These are phyloP conservation scores for Aureobasidium sp. DNA, from an alignment of 2,329 filamentous ascomycete species.

Conservation along the genomic window DNA sequence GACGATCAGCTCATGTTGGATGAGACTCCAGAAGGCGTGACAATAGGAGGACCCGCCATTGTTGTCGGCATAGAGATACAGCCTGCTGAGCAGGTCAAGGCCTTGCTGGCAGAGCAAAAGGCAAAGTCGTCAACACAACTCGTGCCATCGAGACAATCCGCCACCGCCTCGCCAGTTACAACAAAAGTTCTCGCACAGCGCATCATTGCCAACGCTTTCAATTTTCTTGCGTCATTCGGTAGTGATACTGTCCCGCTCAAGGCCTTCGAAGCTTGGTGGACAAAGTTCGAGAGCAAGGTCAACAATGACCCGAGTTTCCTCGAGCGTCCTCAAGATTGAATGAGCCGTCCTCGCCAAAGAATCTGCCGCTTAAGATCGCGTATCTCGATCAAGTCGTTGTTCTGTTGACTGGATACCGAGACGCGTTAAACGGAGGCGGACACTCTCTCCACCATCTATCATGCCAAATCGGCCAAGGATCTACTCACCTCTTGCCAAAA, in stretches of 20 bases:
- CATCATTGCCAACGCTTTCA: constrained; percentile 96
- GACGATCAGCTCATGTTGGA: constrained; percentile 45
- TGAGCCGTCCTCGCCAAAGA: background rate
- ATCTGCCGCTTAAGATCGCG: background rate
- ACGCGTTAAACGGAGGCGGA: background rate
- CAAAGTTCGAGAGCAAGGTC: constrained; percentile 83
- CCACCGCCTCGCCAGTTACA: constrained; percentile 37
- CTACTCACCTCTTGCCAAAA: background rate
- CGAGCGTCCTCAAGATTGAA: constrained; percentile 55
- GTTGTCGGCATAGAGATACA: constrained; percentile 81
- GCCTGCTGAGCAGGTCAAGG: constrained; percentile 61
- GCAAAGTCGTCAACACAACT: constrained; percentile 20
- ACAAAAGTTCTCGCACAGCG: constrained; percentile 79
- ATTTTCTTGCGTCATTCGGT: constrained; percentile 85
- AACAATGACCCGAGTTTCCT: constrained; percentile 83
- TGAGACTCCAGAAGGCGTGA: constrained; percentile 21
- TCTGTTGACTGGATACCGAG: background rate
- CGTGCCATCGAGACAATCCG: constrained; percentile 20
- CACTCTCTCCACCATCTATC: background rate
- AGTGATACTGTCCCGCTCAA: constrained; percentile 88
- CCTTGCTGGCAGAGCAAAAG: constrained; percentile 57
- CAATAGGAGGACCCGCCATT: constrained; percentile 37
- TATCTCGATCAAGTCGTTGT: constrained; percentile 10
- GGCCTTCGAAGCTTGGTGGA: constrained; percentile 97
- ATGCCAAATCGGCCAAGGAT: background rate